Evolutionary conservation across 305 asterid species (phyloP), one percentile per base, ranked within the genome.

Genomic region (Solanum chacoense): DNA sequence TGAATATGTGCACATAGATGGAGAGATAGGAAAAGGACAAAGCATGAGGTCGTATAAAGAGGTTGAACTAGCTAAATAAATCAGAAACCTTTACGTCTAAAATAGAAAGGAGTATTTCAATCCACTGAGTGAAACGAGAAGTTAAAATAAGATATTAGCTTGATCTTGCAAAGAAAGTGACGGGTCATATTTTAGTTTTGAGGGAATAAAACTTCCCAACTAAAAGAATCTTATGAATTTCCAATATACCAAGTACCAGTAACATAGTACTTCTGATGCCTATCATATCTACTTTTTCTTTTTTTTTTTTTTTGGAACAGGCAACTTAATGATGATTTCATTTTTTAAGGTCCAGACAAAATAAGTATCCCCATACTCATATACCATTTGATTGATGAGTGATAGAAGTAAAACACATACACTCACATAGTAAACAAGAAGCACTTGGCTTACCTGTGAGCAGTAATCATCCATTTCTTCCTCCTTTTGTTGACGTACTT

Each of bases 401-500:
- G 11, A 42, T 42, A 81, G 67, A 81, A 42, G 26, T 26, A 81
- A 59, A 85, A 79, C 85, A 34, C 78, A 85, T 26, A 38, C 89
- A 86, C 31, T 24, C 63, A 31, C 16, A 1, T 83, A 45, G 38
- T 71, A 89, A 85, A 36, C 86, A 85, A 80, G 69, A 89, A 38
- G 81, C 85, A 65, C 50, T 29, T 80, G 76, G 85, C 85, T 87
- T 91, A 97, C 99, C 99, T 94, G 99, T 38, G 99, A 97, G 92
- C 99, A 97, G 91, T 97, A 97, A 91, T 97, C 98, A 91, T 97
- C 99, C 95, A 96, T 95, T 92, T 95, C 98, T 91, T 97, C 99
- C 91, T 97, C 99, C 94, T 92, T 92, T 89, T 80, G 95, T 91
- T 97, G 99, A 40, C 99, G 98, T 89, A 96, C 81, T 93, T 97